Percentiles rank a stretch among this genome's conserved stretches.
These are phyloP conservation scores for Didymella keratinophila DNA, from an alignment of 2,329 filamentous ascomycete species.

Conservation along the genomic window DNA sequence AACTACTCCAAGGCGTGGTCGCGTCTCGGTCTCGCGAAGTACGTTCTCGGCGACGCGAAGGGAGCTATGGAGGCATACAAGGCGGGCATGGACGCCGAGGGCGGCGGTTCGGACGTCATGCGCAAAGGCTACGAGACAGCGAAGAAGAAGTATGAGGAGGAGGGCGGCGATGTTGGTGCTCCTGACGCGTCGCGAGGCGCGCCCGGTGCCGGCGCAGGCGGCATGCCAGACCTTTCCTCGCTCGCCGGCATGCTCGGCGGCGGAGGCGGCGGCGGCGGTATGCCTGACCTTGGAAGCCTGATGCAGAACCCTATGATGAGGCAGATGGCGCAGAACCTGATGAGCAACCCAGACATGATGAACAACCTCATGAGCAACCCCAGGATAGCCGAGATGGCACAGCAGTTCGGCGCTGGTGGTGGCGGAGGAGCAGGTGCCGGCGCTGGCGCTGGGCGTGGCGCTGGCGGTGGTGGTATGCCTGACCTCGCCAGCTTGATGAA, in stretches of 20 bases:
- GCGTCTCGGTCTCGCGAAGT: conserved; percentile 86
- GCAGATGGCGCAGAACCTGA: conserved; percentile 94
- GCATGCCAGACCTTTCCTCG: conserved; percentile 85
- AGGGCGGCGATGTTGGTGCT: conserved; percentile 65
- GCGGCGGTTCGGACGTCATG: conserved; percentile 96
- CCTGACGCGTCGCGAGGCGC: conserved; percentile 46
- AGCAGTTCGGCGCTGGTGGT: conserved; percentile 67
- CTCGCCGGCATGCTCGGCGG: conserved; percentile 64
- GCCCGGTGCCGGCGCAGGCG: conserved; percentile 65
- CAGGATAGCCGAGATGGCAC: conserved; percentile 84
- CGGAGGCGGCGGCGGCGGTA: conserved; percentile 72
- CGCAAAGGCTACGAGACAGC: conserved; percentile 96
- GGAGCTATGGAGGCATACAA: conserved; percentile 95
- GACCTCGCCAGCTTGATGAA: conserved; percentile 87
- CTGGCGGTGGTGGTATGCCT: conserved; percentile 88
- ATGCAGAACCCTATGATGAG: conserved; percentile 92
- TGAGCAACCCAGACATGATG: conserved; percentile 96
- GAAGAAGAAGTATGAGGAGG: conserved; percentile 83
- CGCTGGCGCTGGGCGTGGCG: conserved; percentile 33
- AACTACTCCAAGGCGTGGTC: conserved; percentile 98
- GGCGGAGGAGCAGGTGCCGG: conserved; percentile 62
- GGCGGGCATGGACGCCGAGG: conserved; percentile 91
- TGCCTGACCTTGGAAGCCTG: conserved; percentile 77
- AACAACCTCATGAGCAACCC: conserved; percentile 95
- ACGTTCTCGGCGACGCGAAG: conserved; percentile 87